Evolutionary conservation across 768 basidiomycete genomes (phyloP).

Genomic region (Mycena venus): DNA sequence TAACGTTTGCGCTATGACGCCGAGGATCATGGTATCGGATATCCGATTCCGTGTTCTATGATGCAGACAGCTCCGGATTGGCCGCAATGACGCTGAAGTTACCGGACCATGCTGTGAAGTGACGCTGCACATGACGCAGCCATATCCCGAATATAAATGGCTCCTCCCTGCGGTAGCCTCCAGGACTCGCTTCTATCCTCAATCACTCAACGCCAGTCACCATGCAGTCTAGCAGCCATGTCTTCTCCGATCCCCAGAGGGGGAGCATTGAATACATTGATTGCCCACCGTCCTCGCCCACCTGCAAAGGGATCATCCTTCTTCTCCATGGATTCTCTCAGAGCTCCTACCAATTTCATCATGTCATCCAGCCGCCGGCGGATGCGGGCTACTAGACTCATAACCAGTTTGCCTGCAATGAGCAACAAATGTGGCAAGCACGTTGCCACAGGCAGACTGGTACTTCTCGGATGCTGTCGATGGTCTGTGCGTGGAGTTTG

Average conservation of each 20-base stretch:
- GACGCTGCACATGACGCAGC: neutral
- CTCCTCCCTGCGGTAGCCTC: neutral
- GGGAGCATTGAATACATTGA: no score
- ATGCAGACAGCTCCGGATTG: no score
- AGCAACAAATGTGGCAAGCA: no score
- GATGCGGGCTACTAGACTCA: no score
- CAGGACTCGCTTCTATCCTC: neutral
- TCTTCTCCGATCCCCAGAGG: neutral
- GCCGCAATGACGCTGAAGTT: neutral
- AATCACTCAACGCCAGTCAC: neutral
- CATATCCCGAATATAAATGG: neutral
- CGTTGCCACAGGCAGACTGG: no score
- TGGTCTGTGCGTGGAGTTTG: no score
- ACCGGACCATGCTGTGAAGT: neutral
- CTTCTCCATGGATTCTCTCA: neutral
- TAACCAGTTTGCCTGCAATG: no score
- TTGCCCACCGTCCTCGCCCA: no score
- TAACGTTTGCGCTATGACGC: no score
- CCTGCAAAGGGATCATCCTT: neutral
- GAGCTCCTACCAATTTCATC: neutral
- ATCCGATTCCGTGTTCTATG: no score
- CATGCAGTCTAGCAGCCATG: neutral
- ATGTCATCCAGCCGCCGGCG: neutral
- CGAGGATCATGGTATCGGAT: no score
- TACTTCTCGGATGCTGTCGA: no score